Evolutionary conservation across 2,329 filamentous ascomycete genomes (phyloP).

Genomic region (Arthrobotrys musiformis): DNA sequence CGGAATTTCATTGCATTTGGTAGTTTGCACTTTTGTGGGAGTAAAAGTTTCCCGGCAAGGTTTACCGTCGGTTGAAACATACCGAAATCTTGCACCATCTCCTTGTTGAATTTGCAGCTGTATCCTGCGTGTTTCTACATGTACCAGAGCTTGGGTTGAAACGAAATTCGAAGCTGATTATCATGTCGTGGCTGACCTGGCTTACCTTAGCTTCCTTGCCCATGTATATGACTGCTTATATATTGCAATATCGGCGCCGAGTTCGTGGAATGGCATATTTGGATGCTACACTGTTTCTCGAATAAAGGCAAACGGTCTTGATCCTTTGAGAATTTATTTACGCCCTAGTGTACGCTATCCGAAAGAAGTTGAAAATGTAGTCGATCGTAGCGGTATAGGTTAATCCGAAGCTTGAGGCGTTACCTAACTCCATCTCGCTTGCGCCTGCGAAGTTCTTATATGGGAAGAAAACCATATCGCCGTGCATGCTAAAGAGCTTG

Average conservation of each 20-base stretch:
- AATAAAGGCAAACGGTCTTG: neutral
- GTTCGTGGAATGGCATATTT: neutral
- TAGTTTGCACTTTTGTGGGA: neutral
- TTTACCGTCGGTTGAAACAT: conserved; percentile 3
- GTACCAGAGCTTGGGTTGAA: no score
- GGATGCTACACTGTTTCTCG: neutral
- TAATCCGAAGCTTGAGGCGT: conserved; percentile 17
- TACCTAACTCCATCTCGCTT: conserved; percentile 9
- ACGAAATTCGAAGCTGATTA: no score
- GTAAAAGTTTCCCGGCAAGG: neutral
- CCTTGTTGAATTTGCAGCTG: no score
- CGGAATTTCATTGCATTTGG: conserved; percentile 14
- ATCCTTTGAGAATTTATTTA: neutral
- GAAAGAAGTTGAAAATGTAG: conserved; percentile 10
- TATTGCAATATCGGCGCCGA: neutral
- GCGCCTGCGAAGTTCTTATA: neutral
- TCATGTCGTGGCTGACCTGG: no score
- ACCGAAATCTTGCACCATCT: neutral
- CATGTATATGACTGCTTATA: no score
- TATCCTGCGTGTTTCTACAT: no score
- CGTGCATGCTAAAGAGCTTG: neutral
- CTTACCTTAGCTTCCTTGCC: no score
- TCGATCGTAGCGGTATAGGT: conserved; percentile 17
- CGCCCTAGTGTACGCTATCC: neutral
- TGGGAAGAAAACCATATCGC: neutral